These are phyloP conservation scores for Echium plantagineum DNA, from an alignment of 257 asterid species.

Conservation along the genomic window DNA sequence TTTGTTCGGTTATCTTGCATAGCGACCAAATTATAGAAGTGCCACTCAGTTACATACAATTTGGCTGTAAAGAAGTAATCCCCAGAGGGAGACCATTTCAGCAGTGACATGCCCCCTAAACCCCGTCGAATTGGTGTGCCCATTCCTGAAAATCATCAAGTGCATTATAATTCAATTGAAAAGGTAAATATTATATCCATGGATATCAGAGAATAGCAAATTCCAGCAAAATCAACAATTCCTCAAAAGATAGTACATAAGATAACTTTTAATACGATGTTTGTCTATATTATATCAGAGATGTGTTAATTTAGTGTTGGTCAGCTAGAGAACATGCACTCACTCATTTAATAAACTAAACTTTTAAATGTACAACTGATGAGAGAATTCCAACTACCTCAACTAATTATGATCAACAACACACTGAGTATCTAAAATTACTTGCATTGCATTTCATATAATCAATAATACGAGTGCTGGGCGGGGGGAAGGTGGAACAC, in stretches of 20 bases:
- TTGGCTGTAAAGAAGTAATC: conserved; percentile 86
- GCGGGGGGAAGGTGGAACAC: too few species aligned
- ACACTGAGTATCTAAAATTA: background rate
- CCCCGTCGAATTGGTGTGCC: conserved; percentile 97
- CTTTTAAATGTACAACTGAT: background rate
- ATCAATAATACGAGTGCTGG: too few species aligned
- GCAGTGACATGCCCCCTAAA: conserved; percentile 86
- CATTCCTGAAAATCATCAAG: conserved; percentile 39
- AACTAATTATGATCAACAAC: background rate
- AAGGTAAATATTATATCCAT: background rate
- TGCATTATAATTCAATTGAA: background rate
- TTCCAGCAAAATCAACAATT: too few species aligned
- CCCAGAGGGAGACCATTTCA: conserved; percentile 97
- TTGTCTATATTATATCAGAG: too few species aligned
- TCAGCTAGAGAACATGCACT: too few species aligned
- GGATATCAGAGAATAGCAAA: background rate
- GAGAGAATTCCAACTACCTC: background rate
- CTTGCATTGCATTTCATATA: too few species aligned
- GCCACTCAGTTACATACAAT: conserved; percentile 41
- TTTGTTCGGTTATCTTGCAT: background rate
- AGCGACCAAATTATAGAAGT: conserved; percentile 7
- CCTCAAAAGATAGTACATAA: too few species aligned
- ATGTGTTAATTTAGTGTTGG: too few species aligned
- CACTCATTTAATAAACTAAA: background rate
- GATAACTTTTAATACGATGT: too few species aligned